phyloP scores from a whole-genome alignment of 345 rosid species.

The Gossypium rotundifolium region DNA sequence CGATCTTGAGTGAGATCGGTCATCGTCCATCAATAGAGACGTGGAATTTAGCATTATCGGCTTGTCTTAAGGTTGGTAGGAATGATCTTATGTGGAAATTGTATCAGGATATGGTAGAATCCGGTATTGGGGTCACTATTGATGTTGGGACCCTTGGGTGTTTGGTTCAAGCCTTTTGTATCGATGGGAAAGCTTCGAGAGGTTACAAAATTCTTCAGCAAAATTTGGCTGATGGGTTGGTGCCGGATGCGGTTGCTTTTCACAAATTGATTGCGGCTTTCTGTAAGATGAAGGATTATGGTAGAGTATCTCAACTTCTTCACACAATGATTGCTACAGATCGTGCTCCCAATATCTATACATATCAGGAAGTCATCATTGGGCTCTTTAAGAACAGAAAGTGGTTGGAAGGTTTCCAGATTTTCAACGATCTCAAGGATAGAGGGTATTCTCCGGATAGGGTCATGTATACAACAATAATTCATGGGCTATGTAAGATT shows the following conservation, averaged over 20 bases:
- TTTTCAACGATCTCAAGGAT: constrained; percentile 46
- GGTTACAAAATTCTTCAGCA: constrained; percentile 47
- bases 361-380: constrained; percentile 40
- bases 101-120: constrained; percentile 39
- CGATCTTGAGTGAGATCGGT: constrained; percentile 27
- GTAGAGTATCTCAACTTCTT: constrained; percentile 41
- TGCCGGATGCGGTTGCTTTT: constrained; percentile 26
- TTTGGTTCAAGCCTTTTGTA: constrained; percentile 44
- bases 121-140: constrained; percentile 23
- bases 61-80: constrained; percentile 34
- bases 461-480: constrained; percentile 40
- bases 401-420: constrained; percentile 27
- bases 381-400: constrained; percentile 42
- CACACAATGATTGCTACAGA: constrained; percentile 41
- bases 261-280: constrained; percentile 34
- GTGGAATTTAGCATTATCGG: constrained; percentile 47
- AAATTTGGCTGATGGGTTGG: constrained; percentile 36
- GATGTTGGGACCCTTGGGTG: constrained; percentile 31
- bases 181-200: constrained; percentile 26
- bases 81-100: constrained; percentile 45
- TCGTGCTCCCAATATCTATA: constrained; percentile 29
- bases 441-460: constrained; percentile 44
- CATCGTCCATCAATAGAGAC: constrained; percentile 22
- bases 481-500: constrained; percentile 34
- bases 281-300: constrained; percentile 21